Conservation (phyloP, 768 basidiomycete species). For the Clathrus columnatus region DNA sequence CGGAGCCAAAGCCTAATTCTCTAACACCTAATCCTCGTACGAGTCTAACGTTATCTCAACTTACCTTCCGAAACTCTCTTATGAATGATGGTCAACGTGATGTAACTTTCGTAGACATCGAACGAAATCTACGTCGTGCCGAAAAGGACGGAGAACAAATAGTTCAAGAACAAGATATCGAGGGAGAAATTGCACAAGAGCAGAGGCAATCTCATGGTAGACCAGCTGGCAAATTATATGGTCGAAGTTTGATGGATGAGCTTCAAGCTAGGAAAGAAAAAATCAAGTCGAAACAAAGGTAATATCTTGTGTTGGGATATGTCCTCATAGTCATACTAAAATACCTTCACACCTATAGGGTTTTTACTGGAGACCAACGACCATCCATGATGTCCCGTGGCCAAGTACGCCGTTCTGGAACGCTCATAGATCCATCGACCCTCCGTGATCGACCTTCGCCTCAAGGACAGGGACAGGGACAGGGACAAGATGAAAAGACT, state of each 20-base stretch:
- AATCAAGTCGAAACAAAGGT: constrained; percentile 82
- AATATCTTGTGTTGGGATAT: constrained; percentile 17
- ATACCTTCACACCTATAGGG: constrained; percentile 34
- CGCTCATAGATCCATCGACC: constrained; percentile 64
- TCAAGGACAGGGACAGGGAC: constrained; percentile 18
- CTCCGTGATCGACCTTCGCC: constrained; percentile 42
- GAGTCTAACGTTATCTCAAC: constrained; percentile 68
- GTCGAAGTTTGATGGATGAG: constrained; percentile 85
- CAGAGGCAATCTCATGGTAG: constrained; percentile 29
- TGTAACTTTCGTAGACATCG: constrained; percentile 52
- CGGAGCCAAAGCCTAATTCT: constrained; percentile 58
- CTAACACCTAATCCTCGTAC: constrained; percentile 73
- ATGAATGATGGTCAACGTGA: constrained; percentile 60
- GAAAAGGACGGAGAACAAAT: constrained; percentile 72
- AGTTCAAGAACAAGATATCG: constrained; percentile 32
- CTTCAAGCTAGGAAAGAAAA: constrained; percentile 74
- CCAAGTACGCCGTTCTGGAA: constrained; percentile 44
- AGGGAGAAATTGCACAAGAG: constrained; percentile 31
- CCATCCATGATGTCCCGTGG: constrained; percentile 90
- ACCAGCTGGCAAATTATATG: constrained; percentile 78
- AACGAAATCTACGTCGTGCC: constrained; percentile 57
- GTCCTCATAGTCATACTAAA: not conserved
- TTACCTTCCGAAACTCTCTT: constrained; percentile 78
- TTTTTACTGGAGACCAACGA: constrained; percentile 80
- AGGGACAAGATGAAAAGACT: constrained; percentile 17